A percentile compares a stretch with the other conserved stretches of the same genome.
Evolutionary conservation across 805 yeast genomes (phyloP).

Genomic region (Ogataea trehaloabstinens): DNA sequence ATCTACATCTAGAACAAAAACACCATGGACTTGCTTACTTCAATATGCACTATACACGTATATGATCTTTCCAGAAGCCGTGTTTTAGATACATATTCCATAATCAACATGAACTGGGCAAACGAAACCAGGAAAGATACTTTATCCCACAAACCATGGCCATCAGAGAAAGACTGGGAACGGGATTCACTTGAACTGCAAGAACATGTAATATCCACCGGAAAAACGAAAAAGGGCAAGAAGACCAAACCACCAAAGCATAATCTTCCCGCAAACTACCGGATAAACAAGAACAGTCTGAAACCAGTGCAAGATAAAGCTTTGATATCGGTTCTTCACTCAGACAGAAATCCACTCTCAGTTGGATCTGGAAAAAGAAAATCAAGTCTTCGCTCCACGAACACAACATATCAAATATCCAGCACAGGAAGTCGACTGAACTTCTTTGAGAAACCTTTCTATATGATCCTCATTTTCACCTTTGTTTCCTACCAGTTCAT

Average conservation of each 20-base stretch:
- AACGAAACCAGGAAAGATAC: conserved; percentile 9
- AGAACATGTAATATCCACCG: conserved; percentile 1
- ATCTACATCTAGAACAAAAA: conserved; percentile 15
- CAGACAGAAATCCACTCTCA: background rate
- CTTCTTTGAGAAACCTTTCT: no score
- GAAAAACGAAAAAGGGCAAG: conserved; percentile 2
- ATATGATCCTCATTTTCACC: no score
- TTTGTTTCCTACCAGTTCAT: no score
- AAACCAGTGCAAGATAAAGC: conserved; percentile 1
- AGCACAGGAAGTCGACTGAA: no score
- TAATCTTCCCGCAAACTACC: background rate
- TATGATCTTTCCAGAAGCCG: conserved; percentile 15
- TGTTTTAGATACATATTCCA: conserved; percentile 5
- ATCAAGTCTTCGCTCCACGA: no score
- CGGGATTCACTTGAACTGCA: conserved; percentile 13
- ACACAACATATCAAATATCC: no score
- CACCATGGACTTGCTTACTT: conserved; percentile 18
- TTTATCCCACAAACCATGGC: conserved; percentile 15
- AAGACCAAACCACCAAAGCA: background rate
- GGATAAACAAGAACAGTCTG: background rate
- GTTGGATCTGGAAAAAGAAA: no score
- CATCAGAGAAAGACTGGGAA: conserved; percentile 21
- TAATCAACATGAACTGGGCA: conserved; percentile 1
- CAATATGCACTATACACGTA: conserved; percentile 17
- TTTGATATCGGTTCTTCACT: background rate